Evolutionary conservation across 352 stramenopile genomes (phyloP).

Genomic region (Phytophthora uliginosa): DNA sequence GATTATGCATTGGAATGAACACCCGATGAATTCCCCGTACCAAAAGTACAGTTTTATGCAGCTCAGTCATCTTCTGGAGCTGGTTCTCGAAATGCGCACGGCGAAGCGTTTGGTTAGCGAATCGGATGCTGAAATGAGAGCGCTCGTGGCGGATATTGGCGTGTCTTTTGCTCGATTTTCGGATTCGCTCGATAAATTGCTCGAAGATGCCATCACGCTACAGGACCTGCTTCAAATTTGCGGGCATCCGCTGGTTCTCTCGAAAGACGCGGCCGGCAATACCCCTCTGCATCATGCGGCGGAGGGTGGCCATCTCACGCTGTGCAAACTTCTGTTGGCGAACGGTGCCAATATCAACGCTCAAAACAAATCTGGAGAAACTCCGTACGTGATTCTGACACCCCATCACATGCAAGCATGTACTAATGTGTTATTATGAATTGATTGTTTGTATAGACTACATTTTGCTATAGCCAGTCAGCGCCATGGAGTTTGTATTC

Average conservation of each 20-base stretch:
- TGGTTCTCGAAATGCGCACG: constrained; percentile 60
- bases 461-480: constrained; percentile 87
- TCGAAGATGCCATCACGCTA: constrained; percentile 61
- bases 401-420: not conserved
- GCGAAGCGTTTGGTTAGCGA: constrained; percentile 70
- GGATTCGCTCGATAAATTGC: constrained; percentile 71
- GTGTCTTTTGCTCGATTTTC: constrained; percentile 74
- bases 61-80: constrained; percentile 55
- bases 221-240: constrained; percentile 78
- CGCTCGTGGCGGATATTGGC: constrained; percentile 61
- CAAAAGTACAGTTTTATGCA: constrained; percentile 74
- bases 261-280: constrained; percentile 71
- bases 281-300: constrained; percentile 83
- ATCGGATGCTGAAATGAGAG: constrained; percentile 61
- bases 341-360: constrained; percentile 81
- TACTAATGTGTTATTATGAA: not conserved
- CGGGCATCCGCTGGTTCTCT: constrained; percentile 74
- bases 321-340: constrained; percentile 71
- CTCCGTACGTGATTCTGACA: constrained; percentile 57
- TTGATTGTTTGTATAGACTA: constrained; percentile 42
- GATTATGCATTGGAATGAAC: constrained; percentile 63
- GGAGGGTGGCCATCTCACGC: constrained; percentile 74
- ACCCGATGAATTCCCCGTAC: constrained; percentile 71
- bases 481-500: constrained; percentile 72
- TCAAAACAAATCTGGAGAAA: constrained; percentile 84